Conservation (phyloP, 306 rosid genomes). For the Amphicarpaea edgeworthii region DNA sequence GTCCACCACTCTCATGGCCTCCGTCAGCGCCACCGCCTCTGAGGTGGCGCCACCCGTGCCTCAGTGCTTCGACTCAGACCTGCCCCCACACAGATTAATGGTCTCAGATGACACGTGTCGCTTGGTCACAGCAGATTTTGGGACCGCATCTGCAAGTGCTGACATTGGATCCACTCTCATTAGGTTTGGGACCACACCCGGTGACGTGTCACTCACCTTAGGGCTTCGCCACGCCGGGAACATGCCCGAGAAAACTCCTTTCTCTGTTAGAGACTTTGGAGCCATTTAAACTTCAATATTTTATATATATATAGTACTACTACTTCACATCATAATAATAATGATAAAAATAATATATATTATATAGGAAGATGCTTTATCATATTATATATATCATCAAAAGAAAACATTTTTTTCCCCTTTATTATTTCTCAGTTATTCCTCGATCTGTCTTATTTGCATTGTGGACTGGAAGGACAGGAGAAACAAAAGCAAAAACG, state of each 20-base stretch:
- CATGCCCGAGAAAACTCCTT: conserved; percentile 72
- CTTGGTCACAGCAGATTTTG: conserved; percentile 59
- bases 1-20: not conserved
- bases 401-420: conserved; percentile 33
- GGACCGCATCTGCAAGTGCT: conserved; percentile 65
- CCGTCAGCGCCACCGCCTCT: conserved; percentile 48
- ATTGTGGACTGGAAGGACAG: conserved; percentile 48
- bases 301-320: not conserved
- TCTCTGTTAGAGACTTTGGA: conserved; percentile 85
- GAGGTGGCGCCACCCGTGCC: conserved; percentile 59
- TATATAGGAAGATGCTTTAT: conserved; percentile 48
- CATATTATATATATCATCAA: conserved; percentile 35
- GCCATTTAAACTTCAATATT: conserved; percentile 51
- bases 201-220: conserved; percentile 97
- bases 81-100: conserved; percentile 48
- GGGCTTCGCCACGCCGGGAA: conserved; percentile 98
- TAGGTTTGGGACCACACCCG: conserved; percentile 84
- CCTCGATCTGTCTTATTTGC: conserved; percentile 33
- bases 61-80: conserved; percentile 50
- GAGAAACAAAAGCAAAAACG: conserved; percentile 33
- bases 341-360: conserved; percentile 14
- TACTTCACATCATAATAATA: conserved; percentile 24
- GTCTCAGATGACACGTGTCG: conserved; percentile 69
- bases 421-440: conserved; percentile 4
- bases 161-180: conserved; percentile 74